Conservation (phyloP, 1,284 basidiomycete species). For the Tilletia caries region DNA sequence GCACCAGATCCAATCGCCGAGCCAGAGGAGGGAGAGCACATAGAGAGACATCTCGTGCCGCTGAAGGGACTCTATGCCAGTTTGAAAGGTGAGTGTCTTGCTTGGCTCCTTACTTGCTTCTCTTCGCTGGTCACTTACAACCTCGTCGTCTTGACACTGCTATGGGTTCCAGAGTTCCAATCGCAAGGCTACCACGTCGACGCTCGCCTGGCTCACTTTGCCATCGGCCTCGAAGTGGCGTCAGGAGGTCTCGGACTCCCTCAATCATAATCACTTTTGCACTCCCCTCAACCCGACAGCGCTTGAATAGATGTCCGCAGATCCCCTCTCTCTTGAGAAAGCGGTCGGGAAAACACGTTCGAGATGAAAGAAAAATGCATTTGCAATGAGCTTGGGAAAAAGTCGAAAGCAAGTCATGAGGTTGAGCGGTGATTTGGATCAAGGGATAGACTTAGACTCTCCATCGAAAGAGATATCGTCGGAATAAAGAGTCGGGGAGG, state of each 20-base stretch:
- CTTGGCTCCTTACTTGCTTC: no score
- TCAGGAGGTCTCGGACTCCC: slow-evolving; percentile 2
- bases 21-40: slow-evolving; percentile 51
- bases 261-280: not conserved
- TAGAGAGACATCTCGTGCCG: slow-evolving; percentile 48
- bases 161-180: slow-evolving; percentile 33
- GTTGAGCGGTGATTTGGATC: slow-evolving; percentile 1
- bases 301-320: not conserved
- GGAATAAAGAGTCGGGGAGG: no score
- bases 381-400: not conserved
- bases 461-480: no score
- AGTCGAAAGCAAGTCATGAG: not conserved
- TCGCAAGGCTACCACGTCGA: slow-evolving; percentile 42
- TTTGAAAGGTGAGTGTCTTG: slow-evolving; percentile 34
- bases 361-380: not conserved
- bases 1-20: slow-evolving; percentile 46
- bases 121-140: no score
- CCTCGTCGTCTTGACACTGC: no score
- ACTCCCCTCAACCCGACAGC: not conserved
- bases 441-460: no score
- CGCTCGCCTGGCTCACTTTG: slow-evolving; percentile 47
- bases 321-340: not conserved
- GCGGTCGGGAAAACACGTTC: not conserved
- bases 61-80: slow-evolving; percentile 33
- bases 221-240: slow-evolving; percentile 31